A percentile compares a stretch with the other conserved stretches of the same genome.
phyloP scores from a whole-genome alignment of 495 filamentous ascomycete genomes.

The Cairneyella variabilis region DNA sequence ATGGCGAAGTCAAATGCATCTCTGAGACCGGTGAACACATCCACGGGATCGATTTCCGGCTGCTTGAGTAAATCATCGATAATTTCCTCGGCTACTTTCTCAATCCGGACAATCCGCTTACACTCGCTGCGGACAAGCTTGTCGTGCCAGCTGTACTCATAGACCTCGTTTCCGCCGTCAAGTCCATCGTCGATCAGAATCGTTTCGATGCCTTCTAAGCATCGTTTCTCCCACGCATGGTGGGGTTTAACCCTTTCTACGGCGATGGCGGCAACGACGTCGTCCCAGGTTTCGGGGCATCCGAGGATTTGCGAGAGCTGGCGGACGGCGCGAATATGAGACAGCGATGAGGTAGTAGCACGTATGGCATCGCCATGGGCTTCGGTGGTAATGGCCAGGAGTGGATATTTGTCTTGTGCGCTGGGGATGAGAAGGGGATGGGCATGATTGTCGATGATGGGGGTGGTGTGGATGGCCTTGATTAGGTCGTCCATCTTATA shows the following conservation, averaged over 20 bases:
- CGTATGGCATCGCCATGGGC: slow-evolving; percentile 64
- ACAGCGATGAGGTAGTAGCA: slow-evolving; percentile 51
- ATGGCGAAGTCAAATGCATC: slow-evolving; percentile 38
- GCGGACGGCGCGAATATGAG: slow-evolving; percentile 65
- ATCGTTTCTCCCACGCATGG: slow-evolving; percentile 55
- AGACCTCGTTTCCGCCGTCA: slow-evolving; percentile 48
- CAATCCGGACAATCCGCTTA: slow-evolving; percentile 81
- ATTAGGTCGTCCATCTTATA: slow-evolving; percentile 20
- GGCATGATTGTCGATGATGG: slow-evolving; percentile 86
- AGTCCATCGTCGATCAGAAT: slow-evolving; percentile 80
- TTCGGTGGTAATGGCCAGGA: slow-evolving; percentile 70
- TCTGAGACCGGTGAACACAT: slow-evolving; percentile 39
- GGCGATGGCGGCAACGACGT: slow-evolving; percentile 57
- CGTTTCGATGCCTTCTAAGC: slow-evolving; percentile 70
- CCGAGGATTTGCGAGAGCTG: slow-evolving; percentile 63
- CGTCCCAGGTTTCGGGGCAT: slow-evolving; percentile 57
- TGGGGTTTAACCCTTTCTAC: slow-evolving; percentile 50
- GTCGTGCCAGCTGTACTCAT: slow-evolving; percentile 67
- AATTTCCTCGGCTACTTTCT: slow-evolving; percentile 65
- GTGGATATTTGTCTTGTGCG: slow-evolving; percentile 44
- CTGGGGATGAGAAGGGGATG: slow-evolving; percentile 53
- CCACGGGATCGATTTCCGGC: slow-evolving; percentile 15
- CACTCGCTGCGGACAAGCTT: slow-evolving; percentile 56
- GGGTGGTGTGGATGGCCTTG: slow-evolving; percentile 55
- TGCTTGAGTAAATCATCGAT: slow-evolving; percentile 42